Percentiles rank a stretch among this genome's conserved stretches.
Conservation (phyloP, 352 stramenopile genomes). For the Lagenidium sp. region DNA sequence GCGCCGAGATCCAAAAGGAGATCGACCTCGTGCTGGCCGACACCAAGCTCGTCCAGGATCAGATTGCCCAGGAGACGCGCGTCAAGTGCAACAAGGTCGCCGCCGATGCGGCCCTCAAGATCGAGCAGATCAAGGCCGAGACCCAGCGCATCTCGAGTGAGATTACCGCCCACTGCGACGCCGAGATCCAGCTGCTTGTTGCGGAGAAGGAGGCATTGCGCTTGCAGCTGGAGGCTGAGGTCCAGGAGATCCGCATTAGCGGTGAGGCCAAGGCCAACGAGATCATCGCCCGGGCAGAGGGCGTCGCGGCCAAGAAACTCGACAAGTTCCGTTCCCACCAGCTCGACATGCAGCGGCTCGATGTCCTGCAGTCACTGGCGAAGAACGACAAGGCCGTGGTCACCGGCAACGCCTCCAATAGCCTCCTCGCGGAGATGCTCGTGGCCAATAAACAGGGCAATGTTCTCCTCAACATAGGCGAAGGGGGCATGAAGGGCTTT, state of each 20-base stretch:
- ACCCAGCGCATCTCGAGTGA: conserved; percentile 32
- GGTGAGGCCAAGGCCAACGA: conserved; percentile 28
- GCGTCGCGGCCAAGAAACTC: conserved; percentile 23
- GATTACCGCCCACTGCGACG: conserved; percentile 29
- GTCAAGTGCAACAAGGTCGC: conserved; percentile 37
- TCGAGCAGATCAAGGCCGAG: conserved; percentile 32
- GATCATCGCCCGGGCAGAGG: conserved; percentile 36
- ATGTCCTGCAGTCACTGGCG: conserved; percentile 27
- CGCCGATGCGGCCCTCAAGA: conserved; percentile 28
- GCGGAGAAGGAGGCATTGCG: conserved; percentile 22
- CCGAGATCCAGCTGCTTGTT: conserved; percentile 31
- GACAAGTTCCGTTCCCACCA: conserved; percentile 24
- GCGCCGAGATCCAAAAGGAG: conserved; percentile 45
- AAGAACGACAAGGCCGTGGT: conserved; percentile 36
- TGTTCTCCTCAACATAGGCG: conserved; percentile 34
- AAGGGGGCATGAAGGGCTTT: conserved; percentile 13
- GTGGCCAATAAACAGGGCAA: conserved; percentile 43
- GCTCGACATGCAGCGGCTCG: conserved; percentile 35
- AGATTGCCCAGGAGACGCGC: conserved; percentile 41
- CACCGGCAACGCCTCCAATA: conserved; percentile 37
- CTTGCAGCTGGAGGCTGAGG: conserved; percentile 25
- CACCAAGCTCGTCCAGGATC: conserved; percentile 32
- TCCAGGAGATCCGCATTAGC: conserved; percentile 18
- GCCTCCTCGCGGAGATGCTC: conserved; percentile 41
- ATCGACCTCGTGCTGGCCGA: conserved; percentile 44